phyloP scores from a whole-genome alignment of 305 asterid species.

The Fraxinus greggii region DNA sequence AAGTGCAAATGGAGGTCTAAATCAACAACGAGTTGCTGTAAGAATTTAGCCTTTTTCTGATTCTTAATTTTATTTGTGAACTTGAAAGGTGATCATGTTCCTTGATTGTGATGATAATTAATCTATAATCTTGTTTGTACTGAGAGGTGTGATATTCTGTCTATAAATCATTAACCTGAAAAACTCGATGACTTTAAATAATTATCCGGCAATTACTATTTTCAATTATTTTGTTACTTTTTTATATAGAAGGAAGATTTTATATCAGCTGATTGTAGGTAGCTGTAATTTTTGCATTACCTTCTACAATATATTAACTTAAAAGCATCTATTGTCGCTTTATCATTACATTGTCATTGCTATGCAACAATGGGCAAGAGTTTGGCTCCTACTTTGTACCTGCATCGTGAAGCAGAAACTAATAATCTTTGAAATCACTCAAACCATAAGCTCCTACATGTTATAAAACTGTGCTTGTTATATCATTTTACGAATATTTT shows the following conservation, averaged over 20 bases:
- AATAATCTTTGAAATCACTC: background rate
- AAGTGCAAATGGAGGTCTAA: slow-evolving; percentile 94
- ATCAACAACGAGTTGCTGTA: slow-evolving; percentile 96
- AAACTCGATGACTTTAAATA: background rate
- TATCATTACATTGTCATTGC: background rate
- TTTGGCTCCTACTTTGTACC: background rate
- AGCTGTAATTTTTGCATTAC: background rate
- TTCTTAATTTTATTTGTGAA: background rate
- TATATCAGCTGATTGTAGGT: background rate
- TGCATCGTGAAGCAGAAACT: background rate
- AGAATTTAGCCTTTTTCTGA: slow-evolving; percentile 23
- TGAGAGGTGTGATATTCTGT: background rate
- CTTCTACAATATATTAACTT: background rate
- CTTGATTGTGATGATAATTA: background rate
- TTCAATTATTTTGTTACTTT: background rate
- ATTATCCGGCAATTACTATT: background rate
- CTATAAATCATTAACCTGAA: background rate
- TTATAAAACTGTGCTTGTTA: background rate
- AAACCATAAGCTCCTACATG: background rate
- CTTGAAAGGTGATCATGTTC: background rate
- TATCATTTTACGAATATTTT: background rate
- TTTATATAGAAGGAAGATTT: background rate
- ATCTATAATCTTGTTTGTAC: background rate
- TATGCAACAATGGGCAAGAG: background rate
- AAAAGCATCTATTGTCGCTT: background rate